Evolutionary conservation across 2,329 filamentous ascomycete species (phyloP).

Genomic region (Teratosphaeria zuluensis): DNA sequence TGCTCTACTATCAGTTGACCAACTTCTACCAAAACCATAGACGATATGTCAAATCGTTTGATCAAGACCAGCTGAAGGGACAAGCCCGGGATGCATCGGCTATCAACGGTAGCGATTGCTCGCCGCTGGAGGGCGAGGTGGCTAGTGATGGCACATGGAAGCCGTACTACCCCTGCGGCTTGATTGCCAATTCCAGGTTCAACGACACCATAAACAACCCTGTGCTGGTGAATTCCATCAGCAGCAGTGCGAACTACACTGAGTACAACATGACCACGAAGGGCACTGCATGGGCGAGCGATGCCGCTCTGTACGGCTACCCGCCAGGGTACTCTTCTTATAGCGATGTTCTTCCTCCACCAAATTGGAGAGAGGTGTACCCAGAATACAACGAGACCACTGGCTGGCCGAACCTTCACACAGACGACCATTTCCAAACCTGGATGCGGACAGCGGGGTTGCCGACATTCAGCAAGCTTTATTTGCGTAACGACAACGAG

Average conservation of each 20-base stretch:
- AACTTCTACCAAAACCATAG: slow-evolving; percentile 99
- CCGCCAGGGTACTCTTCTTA: slow-evolving; percentile 44
- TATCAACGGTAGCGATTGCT: slow-evolving; percentile 62
- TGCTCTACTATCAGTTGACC: slow-evolving; percentile 89
- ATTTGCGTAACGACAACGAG: slow-evolving; percentile 65
- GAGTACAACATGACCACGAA: slow-evolving; percentile 68
- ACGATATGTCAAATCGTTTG: slow-evolving; percentile 85
- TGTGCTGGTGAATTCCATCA: slow-evolving; percentile 45
- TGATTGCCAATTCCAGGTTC: slow-evolving; percentile 95
- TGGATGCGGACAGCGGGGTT: slow-evolving; percentile 98
- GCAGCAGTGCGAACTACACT: slow-evolving; percentile 26
- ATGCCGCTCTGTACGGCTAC: slow-evolving; percentile 65
- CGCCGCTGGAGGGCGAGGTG: slow-evolving; percentile 47
- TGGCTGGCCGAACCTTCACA: slow-evolving; percentile 61
- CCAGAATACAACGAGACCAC: slow-evolving; percentile 59
- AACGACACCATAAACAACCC: slow-evolving; percentile 79
- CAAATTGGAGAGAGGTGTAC: slow-evolving; percentile 70
- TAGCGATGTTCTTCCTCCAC: slow-evolving; percentile 64
- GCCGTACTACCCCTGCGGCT: slow-evolving; percentile 85
- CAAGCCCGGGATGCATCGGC: slow-evolving; percentile 48
- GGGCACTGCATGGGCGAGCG: slow-evolving; percentile 79
- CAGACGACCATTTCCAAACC: slow-evolving; percentile 82
- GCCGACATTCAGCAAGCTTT: slow-evolving; percentile 90
- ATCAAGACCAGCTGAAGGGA: slow-evolving; percentile 73
- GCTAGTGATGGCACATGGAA: slow-evolving; percentile 36